Evolutionary conservation across 768 basidiomycete genomes (phyloP).

Genomic region (Tulasnella sp.): DNA sequence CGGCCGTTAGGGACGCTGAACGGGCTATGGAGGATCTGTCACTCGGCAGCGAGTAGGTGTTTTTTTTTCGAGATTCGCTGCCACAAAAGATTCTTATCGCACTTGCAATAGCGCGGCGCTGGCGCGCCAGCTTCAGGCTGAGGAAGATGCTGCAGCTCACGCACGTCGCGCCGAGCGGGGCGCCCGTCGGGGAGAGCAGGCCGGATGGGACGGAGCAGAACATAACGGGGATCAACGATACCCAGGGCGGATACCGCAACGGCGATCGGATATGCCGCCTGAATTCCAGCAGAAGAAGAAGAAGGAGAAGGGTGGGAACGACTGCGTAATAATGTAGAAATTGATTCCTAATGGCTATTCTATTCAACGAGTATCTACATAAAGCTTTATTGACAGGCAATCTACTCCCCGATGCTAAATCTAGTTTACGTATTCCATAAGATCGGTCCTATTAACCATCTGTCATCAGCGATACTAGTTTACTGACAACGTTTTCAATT

Average conservation of each 20-base stretch:
- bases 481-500: neutral
- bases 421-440: slow-evolving; percentile 2
- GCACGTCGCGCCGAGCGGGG: slow-evolving; percentile 17
- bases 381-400: neutral
- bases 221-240: neutral
- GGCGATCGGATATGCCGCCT: neutral
- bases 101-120: slow-evolving; percentile 46
- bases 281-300: neutral
- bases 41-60: neutral
- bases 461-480: neutral
- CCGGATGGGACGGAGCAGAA: neutral
- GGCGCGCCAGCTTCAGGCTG: slow-evolving; percentile 68
- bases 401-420: neutral
- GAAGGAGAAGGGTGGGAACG: neutral
- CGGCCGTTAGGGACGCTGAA: slow-evolving; percentile 46
- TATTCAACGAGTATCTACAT: neutral
- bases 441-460: neutral
- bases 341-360: neutral
- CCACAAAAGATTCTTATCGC: neutral
- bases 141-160: slow-evolving; percentile 54
- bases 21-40: slow-evolving; percentile 26
- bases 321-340: slow-evolving; percentile 16
- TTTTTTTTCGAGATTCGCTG: neutral
- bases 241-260: neutral
- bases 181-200: neutral